phyloP scores from a whole-genome alignment of 768 basidiomycete species.

The Nevesoporus exiguus region DNA sequence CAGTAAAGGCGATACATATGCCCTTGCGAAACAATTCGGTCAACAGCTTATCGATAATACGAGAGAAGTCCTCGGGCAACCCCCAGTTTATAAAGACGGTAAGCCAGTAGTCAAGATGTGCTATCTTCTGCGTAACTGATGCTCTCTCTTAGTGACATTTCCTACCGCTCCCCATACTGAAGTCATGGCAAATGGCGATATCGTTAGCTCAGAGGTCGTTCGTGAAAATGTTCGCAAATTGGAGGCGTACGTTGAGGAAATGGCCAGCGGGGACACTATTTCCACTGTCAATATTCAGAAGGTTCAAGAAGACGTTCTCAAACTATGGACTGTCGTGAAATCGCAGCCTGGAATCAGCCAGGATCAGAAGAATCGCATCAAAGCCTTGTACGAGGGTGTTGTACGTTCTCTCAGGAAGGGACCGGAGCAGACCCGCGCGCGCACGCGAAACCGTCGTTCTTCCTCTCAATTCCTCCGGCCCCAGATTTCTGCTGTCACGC shows the following conservation, averaged over 20 bases:
- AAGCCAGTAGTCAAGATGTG: conserved; percentile 28
- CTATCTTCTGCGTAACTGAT: not conserved
- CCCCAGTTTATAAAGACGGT: conserved; percentile 97
- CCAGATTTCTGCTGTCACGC: conserved; percentile 63
- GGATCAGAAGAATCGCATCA: conserved; percentile 94
- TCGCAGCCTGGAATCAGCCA: conserved; percentile 95
- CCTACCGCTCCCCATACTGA: conserved; percentile 96
- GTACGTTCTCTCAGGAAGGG: conserved; percentile 86
- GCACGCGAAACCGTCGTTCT: conserved; percentile 74
- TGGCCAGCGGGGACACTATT: conserved; percentile 93
- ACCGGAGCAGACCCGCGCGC: conserved; percentile 57
- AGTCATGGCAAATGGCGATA: conserved; percentile 90
- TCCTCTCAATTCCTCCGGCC: conserved; percentile 98
- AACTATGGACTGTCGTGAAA: conserved; percentile 96
- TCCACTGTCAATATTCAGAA: conserved; percentile 92
- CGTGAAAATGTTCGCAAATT: conserved; percentile 96
- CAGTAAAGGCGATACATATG: conserved; percentile 84
- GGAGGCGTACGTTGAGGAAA: conserved; percentile 96
- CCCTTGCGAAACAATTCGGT: conserved; percentile 95
- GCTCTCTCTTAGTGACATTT: conserved; percentile 71
- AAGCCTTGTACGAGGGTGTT: conserved; percentile 93
- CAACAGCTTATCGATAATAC: conserved; percentile 95
- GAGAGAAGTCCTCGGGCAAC: conserved; percentile 71
- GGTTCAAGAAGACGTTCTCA: conserved; percentile 94
- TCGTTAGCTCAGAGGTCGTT: conserved; percentile 91